These are phyloP conservation scores for Pseudogymnoascus sp. DNA, from an alignment of 2,329 filamentous ascomycete species.

Conservation along the genomic window DNA sequence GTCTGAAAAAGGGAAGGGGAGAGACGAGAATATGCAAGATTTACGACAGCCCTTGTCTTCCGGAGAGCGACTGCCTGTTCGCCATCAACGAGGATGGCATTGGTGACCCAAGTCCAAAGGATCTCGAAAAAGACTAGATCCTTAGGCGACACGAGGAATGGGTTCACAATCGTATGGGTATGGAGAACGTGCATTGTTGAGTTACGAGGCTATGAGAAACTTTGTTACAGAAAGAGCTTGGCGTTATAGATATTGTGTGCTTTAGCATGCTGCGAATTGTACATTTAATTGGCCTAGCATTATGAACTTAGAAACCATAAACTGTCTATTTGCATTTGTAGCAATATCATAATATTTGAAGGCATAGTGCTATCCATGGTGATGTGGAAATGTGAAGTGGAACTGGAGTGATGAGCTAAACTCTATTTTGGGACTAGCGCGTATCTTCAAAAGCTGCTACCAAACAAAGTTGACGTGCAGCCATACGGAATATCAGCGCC, in stretches of 20 bases:
- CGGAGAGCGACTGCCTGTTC: constrained; percentile 93
- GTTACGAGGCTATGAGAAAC: constrained; percentile 10
- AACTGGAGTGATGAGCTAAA: constrained; percentile 16
- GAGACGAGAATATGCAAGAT: constrained; percentile 99
- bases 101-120: constrained; percentile 90
- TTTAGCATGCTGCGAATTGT: not conserved
- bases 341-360: not conserved
- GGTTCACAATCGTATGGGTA: not conserved
- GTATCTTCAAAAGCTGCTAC: constrained; percentile 14
- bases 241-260: constrained; percentile 11
- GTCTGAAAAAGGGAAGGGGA: constrained; percentile 87
- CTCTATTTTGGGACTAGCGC: constrained; percentile 22
- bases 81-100: constrained; percentile 97
- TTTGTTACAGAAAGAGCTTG: constrained; percentile 4
- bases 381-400: constrained; percentile 16
- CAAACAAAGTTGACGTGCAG: constrained; percentile 15
- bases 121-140: constrained; percentile 72
- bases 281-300: constrained; percentile 11
- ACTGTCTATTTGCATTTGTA: not conserved
- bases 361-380: constrained; percentile 11
- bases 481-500: constrained; percentile 25
- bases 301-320: not conserved
- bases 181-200: constrained; percentile 2
- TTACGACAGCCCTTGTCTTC: constrained; percentile 94
- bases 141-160: not conserved